Conservation (phyloP, 805 yeast species). For the Saccharomycopsis fibuligera region DNA sequence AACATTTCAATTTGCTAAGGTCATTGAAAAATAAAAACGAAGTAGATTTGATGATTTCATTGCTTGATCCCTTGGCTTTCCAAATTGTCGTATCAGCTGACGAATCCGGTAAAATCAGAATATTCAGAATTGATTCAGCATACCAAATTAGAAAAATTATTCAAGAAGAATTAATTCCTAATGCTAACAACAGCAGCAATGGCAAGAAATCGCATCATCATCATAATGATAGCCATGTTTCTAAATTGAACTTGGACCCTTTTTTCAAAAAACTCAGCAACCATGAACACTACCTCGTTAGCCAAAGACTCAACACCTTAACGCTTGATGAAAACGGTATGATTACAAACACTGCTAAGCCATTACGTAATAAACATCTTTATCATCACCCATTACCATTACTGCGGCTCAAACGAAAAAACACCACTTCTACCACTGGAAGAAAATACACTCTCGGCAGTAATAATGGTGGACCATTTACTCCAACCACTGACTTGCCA, state of each 20-base stretch:
- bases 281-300: background rate
- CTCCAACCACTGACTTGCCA: no score
- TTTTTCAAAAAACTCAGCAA: constrained; percentile 6
- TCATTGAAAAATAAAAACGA: background rate
- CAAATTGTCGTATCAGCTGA: constrained; percentile 71
- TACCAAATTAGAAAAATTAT: constrained; percentile 36
- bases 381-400: no score
- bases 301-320: background rate
- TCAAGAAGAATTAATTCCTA: constrained; percentile 22
- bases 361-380: background rate
- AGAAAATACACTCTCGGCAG: background rate
- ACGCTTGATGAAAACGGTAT: constrained; percentile 2
- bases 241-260: constrained; percentile 9
- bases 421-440: background rate
- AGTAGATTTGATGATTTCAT: constrained; percentile 1
- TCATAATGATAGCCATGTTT: background rate
- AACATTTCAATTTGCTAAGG: background rate
- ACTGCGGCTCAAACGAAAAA: no score
- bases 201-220: background rate
- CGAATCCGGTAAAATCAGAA: constrained; percentile 61
- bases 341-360: background rate
- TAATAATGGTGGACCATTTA: no score
- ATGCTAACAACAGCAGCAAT: background rate
- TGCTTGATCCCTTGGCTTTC: constrained; percentile 17
- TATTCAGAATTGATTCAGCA: constrained; percentile 77